Evolutionary conservation across 805 yeast genomes (phyloP), one percentile per base, ranked within the genome.

Genomic region (Wickerhamiella dianesei): DNA sequence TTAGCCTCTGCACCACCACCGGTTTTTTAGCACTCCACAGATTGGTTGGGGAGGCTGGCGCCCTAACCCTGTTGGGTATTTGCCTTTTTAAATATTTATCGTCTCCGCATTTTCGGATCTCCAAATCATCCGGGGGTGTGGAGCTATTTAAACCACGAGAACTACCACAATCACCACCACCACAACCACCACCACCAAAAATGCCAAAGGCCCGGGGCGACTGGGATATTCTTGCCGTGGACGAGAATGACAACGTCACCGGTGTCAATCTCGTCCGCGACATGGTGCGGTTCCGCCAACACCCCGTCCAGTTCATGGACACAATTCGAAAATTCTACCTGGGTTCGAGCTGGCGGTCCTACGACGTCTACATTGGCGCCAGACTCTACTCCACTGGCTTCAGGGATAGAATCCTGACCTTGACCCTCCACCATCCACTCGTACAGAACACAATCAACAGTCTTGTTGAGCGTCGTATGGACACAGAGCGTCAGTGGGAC

Each of bases 341-440:
- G 5, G 69, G 70, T 18, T 50, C 61, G 6, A 54, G 59, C 16
- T 67, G 67, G 61, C 59, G 71, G 21, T 62, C 64, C 14, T 67
- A 64, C 51, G 60, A 64, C 40, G 53, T 60, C 37, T 66, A 64
- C 48, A 58, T 61, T 19, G 71, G 71, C 22, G 59, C 61, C 42
- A 56, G 49, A 32, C 51, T 66, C 36, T 67, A 48, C 51, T 42
- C 37, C 12, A 21, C 17, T 3, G 63, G 63, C 4, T 55, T 64
- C 51, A 48, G 58, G 4, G 65, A 60, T 35, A 47, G 55, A 16
- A 52, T 65, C 48, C 45, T 48, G 25, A 47, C 51, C n/a, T 49
- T 54, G 37, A 62, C 65, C 6, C 44, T 65, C 45, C 44, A 44
- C 39, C 62, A 62, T 48, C 60, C 61, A 14, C 51, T 54, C 2